Conservation (phyloP, 345 rosid species). For the Eucalyptus pumila region DNA sequence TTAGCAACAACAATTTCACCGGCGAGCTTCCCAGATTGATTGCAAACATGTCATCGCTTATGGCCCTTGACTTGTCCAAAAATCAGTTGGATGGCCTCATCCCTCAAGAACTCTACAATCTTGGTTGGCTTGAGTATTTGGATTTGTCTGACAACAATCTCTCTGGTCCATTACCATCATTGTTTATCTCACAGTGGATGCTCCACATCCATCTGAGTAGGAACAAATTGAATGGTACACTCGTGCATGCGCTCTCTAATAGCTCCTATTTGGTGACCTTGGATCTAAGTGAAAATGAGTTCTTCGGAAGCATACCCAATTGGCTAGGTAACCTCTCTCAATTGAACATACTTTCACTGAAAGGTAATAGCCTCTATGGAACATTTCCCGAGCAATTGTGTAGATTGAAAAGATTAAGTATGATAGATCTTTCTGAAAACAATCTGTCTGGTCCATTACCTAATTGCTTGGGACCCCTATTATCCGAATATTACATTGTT, state of each 20-base stretch:
- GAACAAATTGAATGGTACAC: background rate
- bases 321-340: background rate
- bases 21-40: background rate
- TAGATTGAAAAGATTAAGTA: background rate
- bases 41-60: rapidly evolving
- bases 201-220: rapidly evolving
- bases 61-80: background rate
- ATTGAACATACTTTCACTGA: too few relatives aligned
- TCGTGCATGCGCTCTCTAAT: rapidly evolving
- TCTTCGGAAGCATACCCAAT: background rate
- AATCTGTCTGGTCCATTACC: background rate
- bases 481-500: rapidly evolving
- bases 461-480: background rate
- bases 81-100: background rate
- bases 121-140: rapidly evolving
- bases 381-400: background rate
- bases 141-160: background rate
- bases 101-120: background rate
- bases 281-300: background rate
- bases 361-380: background rate
- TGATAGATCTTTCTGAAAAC: background rate
- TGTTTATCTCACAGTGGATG: rapidly evolving
- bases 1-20: rapidly evolving
- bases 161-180: background rate
- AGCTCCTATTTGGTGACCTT: background rate